Evolutionary conservation across 495 filamentous ascomycete species (phyloP).

Genomic region (Aspergillus coremiiformis): DNA sequence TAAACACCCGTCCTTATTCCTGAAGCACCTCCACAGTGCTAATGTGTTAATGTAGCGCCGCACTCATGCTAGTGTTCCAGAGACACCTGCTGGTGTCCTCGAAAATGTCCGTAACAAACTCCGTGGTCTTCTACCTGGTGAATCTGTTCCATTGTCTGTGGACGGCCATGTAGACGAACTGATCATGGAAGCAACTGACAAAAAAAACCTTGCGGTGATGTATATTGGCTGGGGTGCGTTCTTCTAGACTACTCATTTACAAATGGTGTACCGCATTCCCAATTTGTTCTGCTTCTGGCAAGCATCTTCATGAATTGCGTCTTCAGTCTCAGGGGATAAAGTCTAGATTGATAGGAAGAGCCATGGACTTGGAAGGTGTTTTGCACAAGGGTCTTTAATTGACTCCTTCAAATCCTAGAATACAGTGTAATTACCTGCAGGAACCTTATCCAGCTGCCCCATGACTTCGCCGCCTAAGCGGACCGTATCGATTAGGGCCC

Average conservation of each 20-base stretch:
- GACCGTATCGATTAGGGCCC: constrained; percentile 26
- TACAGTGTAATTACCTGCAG: not conserved
- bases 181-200: constrained; percentile 74
- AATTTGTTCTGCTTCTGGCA: not conserved
- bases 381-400: not conserved
- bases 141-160: constrained; percentile 85
- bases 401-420: too few species aligned
- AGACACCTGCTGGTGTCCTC: constrained; percentile 83
- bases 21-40: constrained; percentile 5
- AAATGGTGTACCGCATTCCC: not conserved
- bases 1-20: constrained; percentile 12
- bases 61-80: constrained; percentile 55
- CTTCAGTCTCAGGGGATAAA: not conserved
- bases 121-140: constrained; percentile 69
- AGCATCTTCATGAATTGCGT: not conserved
- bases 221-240: constrained; percentile 99
- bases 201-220: constrained; percentile 74
- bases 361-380: not conserved
- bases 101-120: constrained; percentile 85
- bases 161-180: constrained; percentile 94
- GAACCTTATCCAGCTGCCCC: not conserved
- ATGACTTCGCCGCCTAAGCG: constrained; percentile 4
- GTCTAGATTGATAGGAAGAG: not conserved
- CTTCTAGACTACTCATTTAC: constrained; percentile 42
- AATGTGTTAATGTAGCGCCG: constrained; percentile 41